Evolutionary conservation across 495 filamentous ascomycete species (phyloP).

Genomic region (Mytilinidion resinicola): DNA sequence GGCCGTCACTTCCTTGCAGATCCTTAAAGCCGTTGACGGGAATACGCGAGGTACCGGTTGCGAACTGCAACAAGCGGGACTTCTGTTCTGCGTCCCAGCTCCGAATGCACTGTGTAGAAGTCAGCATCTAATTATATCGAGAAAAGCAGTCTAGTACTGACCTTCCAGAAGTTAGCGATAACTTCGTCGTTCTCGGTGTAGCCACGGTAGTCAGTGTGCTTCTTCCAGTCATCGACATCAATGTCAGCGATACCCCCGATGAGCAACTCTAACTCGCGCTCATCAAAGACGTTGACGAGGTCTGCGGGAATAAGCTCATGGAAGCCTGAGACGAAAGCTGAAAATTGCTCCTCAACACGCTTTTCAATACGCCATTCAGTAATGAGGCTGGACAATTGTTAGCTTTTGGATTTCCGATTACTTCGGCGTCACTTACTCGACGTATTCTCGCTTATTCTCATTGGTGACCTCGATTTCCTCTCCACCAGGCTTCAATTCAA

Average conservation of each 20-base stretch:
- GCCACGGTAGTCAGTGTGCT: slow-evolving; percentile 99
- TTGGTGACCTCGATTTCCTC: slow-evolving; percentile 93
- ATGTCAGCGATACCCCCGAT: slow-evolving; percentile 99
- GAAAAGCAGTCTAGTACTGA: slow-evolving; percentile 33
- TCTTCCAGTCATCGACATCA: slow-evolving; percentile 99
- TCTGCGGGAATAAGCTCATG: slow-evolving; percentile 95
- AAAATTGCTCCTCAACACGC: slow-evolving; percentile 95
- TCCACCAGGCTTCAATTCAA: slow-evolving; percentile 88
- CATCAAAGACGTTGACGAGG: slow-evolving; percentile 97
- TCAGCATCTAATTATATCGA: slow-evolving; percentile 3
- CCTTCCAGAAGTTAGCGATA: slow-evolving; percentile 98
- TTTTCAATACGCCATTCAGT: slow-evolving; percentile 99
- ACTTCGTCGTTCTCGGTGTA: slow-evolving; percentile 97
- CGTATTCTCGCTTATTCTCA: slow-evolving; percentile 58
- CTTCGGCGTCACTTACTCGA: slow-evolving; percentile 32
- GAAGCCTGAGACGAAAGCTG: slow-evolving; percentile 94
- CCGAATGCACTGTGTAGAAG: slow-evolving; percentile 55
- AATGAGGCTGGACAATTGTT: slow-evolving; percentile 58
- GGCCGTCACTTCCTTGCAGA: slow-evolving; percentile 93
- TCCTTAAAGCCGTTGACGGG: slow-evolving; percentile 99
- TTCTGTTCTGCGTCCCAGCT: slow-evolving; percentile 98
- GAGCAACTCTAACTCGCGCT: slow-evolving; percentile 90
- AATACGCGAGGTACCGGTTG: slow-evolving; percentile 94
- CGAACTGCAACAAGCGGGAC: slow-evolving; percentile 90
- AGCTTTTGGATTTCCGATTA: neutral